Conservation (phyloP, 768 basidiomycete genomes). For the Leccinum broughii region DNA sequence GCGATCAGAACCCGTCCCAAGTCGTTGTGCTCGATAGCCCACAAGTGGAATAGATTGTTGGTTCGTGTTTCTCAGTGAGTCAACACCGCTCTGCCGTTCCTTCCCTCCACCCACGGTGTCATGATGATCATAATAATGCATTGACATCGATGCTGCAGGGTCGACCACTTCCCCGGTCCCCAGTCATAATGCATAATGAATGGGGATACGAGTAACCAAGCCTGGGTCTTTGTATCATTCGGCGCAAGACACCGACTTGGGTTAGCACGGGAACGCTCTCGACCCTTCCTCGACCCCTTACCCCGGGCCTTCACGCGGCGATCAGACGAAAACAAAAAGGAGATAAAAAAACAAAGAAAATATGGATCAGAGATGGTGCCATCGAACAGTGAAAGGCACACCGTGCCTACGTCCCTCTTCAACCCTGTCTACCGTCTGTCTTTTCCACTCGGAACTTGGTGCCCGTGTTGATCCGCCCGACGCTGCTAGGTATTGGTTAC, state of each 20-base stretch:
- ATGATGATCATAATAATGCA: not conserved
- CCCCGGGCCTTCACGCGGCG: not conserved
- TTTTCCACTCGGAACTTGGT: not conserved
- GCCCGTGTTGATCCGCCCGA: not conserved
- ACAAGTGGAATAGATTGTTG: not conserved
- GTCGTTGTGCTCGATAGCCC: not conserved
- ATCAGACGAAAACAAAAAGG: not conserved
- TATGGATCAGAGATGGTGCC: not conserved
- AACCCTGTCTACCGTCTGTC: not conserved
- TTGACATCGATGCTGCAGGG: not conserved
- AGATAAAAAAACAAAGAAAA: not conserved
- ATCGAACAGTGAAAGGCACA: not conserved
- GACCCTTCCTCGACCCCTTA: not conserved
- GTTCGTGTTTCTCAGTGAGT: not conserved
- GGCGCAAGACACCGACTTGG: not conserved
- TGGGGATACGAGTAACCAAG: not conserved
- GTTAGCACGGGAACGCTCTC: not conserved
- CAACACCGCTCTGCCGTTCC: not conserved
- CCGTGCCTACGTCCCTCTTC: not conserved
- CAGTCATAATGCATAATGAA: not conserved
- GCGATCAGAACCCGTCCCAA: not conserved
- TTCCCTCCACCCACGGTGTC: not conserved
- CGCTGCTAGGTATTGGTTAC: not conserved
- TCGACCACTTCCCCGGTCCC: not conserved
- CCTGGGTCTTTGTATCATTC: not conserved